Evolutionary conservation across 495 filamentous ascomycete genomes (phyloP).

Genomic region (Pseudevernia furfuracea): DNA sequence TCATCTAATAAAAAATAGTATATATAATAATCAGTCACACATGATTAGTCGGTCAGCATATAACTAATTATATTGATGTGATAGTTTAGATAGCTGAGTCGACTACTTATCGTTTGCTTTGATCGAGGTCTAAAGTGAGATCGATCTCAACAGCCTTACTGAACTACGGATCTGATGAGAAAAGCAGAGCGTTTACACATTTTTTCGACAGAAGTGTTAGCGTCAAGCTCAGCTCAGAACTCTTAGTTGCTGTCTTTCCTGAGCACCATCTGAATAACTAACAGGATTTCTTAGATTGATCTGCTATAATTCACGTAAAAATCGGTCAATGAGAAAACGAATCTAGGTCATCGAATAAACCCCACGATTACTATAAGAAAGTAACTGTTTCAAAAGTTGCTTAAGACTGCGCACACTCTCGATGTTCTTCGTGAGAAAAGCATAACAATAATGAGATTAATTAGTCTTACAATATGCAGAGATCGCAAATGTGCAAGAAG

Average conservation of each 20-base stretch:
- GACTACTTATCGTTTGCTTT: neutral
- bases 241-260: no score
- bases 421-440: neutral
- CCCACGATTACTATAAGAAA: constrained; percentile 10
- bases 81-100: neutral
- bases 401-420: constrained; percentile 8
- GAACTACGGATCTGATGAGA: neutral
- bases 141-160: no score
- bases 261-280: no score
- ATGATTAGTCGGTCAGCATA: neutral
- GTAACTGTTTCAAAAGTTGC: constrained; percentile 10
- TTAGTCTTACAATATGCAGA: constrained; percentile 3
- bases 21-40: neutral
- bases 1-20: neutral
- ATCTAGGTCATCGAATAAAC: no score
- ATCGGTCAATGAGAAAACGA: constrained; percentile 4
- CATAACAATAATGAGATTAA: no score
- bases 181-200: neutral
- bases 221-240: neutral
- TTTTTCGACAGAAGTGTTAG: neutral
- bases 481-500: constrained; percentile 1
- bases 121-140: neutral
- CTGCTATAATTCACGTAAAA: constrained; percentile 6
- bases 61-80: neutral
- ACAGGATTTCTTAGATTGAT: no score